phyloP scores from a whole-genome alignment of 1,284 basidiomycete genomes.

The Mycena citricolor region DNA sequence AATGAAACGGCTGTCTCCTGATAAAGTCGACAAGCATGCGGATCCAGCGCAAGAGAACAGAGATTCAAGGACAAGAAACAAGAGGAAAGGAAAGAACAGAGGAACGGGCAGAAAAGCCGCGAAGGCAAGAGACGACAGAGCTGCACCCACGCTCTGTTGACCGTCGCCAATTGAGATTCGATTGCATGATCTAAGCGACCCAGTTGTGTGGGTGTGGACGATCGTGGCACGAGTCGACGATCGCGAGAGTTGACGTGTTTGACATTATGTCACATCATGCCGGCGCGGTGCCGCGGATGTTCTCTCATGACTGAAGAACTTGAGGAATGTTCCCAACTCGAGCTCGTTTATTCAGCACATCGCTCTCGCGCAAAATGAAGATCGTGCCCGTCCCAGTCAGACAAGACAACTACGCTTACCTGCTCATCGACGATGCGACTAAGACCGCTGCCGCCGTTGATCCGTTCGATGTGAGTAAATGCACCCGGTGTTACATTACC shows the following conservation, averaged over 20 bases:
- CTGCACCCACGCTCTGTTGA: no score
- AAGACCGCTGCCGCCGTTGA: slow-evolving; percentile 79
- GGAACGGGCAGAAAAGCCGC: slow-evolving; percentile 7
- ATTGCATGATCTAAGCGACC: slow-evolving; percentile 1
- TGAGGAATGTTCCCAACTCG: no score
- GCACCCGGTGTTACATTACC: neutral
- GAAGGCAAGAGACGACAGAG: no score
- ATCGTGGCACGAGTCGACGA: no score
- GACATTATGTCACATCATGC: no score
- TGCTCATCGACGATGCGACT: slow-evolving; percentile 73
- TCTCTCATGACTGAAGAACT: no score
- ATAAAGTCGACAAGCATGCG: no score
- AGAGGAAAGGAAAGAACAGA: slow-evolving; percentile 13
- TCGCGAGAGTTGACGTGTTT: no score
- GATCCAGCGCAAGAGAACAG: slow-evolving; percentile 10
- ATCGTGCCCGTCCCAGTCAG: slow-evolving; percentile 77
- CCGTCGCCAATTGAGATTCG: neutral
- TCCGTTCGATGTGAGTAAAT: slow-evolving; percentile 84
- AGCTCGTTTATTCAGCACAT: slow-evolving; percentile 18
- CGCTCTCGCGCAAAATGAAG: slow-evolving; percentile 49
- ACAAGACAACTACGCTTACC: slow-evolving; percentile 87
- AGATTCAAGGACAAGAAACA: no score
- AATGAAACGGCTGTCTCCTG: no score
- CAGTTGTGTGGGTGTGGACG: no score
- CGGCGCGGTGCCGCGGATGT: no score